Conservation (phyloP, 495 filamentous ascomycete species). For the Trichocladium antarcticum region DNA sequence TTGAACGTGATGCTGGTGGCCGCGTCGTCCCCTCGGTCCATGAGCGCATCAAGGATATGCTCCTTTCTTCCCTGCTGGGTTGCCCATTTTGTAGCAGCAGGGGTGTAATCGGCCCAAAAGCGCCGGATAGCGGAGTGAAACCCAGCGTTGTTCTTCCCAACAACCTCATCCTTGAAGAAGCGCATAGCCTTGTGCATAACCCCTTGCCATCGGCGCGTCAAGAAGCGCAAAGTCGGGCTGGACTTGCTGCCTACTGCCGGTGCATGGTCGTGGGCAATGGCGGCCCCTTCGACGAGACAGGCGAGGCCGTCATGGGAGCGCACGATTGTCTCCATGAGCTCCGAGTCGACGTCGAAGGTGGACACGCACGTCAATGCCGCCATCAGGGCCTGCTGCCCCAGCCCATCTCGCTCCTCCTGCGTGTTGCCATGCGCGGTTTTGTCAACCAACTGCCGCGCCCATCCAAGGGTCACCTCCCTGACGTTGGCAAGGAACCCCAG, state of each 20-base stretch:
- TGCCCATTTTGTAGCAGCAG: neutral
- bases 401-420: neutral
- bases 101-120: conserved; percentile 13
- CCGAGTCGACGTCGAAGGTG: conserved; percentile 7
- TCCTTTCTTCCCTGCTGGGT: neutral
- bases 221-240: neutral
- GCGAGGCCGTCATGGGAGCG: neutral
- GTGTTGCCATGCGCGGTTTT: neutral
- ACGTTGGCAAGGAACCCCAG: conserved; percentile 6
- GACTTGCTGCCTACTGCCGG: neutral
- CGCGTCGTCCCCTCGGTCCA: neutral
- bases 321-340: conserved; percentile 1
- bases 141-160: neutral
- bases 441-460: conserved; percentile 9
- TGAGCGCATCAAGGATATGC: neutral
- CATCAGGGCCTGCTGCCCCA: conserved; percentile 3
- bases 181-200: conserved; percentile 6
- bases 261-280: conserved; percentile 5
- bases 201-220: conserved; percentile 8
- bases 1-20: conserved; percentile 38
- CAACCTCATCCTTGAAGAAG: neutral
- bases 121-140: conserved; percentile 7
- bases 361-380: conserved; percentile 5
- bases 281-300: neutral
- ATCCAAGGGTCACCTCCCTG: conserved; percentile 6